phyloP scores from a whole-genome alignment of 2,329 filamentous ascomycete species.

The Parascedosporium putredinis region DNA sequence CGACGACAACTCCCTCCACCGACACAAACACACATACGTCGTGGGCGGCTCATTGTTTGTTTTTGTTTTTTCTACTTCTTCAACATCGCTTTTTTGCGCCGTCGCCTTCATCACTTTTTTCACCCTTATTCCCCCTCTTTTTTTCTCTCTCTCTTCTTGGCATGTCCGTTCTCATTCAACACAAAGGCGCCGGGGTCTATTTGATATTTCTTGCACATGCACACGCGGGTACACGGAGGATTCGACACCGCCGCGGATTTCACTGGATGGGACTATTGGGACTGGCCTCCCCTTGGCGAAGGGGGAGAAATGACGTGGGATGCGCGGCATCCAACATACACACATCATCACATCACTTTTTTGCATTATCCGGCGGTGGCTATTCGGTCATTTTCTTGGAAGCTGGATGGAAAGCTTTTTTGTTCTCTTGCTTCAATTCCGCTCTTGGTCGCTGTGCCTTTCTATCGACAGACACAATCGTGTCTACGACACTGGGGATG shows the following conservation, averaged over 20 bases:
- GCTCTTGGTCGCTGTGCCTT: too few species aligned
- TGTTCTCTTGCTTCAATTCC: too few species aligned
- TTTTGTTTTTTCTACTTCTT: slow-evolving; percentile 2
- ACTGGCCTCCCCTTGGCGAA: neutral
- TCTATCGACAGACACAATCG: too few species aligned
- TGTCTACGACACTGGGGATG: too few species aligned
- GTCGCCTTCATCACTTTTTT: neutral
- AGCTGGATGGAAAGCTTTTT: slow-evolving; percentile 1
- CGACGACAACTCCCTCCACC: too few species aligned
- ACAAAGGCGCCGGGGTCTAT: neutral
- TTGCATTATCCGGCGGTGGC: slow-evolving; percentile 2
- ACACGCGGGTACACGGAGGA: slow-evolving; percentile 6
- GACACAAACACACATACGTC: neutral
- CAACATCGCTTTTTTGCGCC: neutral
- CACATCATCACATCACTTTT: neutral
- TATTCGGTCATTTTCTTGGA: neutral
- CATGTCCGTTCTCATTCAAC: slow-evolving; percentile 3
- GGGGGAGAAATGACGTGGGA: too few species aligned
- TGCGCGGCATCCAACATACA: neutral
- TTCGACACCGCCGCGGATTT: slow-evolving; percentile 2
- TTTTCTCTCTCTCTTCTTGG: slow-evolving; percentile 4
- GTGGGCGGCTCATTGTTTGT: neutral
- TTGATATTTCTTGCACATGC: neutral
- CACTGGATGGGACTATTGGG: neutral
- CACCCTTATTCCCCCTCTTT: neutral